Evolutionary conservation across 208 protist genomes (phyloP), one percentile per base, ranked within the genome.

Genomic region (Trichomonas vaginalis): DNA sequence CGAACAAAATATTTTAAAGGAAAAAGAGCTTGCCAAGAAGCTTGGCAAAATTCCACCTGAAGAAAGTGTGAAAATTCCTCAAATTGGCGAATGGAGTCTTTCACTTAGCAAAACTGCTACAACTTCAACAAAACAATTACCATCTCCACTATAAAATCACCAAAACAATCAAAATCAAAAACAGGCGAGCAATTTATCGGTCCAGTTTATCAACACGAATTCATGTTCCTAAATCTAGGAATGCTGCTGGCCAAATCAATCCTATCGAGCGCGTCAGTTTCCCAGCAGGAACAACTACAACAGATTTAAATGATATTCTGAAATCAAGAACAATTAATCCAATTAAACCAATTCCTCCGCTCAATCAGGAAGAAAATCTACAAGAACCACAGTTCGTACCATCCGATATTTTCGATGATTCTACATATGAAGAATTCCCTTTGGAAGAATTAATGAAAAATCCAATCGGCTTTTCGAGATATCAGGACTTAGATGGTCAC

Each of bases 1-100:
- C 8, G 86, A 92, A 47, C n/a, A 92, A 51, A 14, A 35, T 35
- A 92, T 92, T 10, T 9, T 27, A 37, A 92, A 92, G 15, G 86
- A 92, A 47, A 92, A 39, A 51, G 45, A 48, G 8, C 17, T 92
- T 2, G 37, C 12, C 4, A 92, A 92, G 46, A 23, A 45, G 39
- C 17, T 92, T 3, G 86, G 86, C 15, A 92, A 92, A 92, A 32
- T 88, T 51, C 32, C 45, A 47, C 86, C 86, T 0, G 86, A 92
- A 51, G 86, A 92, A 92, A 92, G 40, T n/a, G n/a, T 92, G 0
- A 92, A 92, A 51, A 92, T 92, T 39, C 86, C 86, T 35, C 42
- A 92, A 92, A 92, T 92, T 51, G 86, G 86, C 0, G 86, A 92
- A 92, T 92, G 86, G 86, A 51, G 0, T 3, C 45, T 92, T 42